Evolutionary conservation across 495 filamentous ascomycete genomes (phyloP).

Genomic region (Podospora fimiseda): DNA sequence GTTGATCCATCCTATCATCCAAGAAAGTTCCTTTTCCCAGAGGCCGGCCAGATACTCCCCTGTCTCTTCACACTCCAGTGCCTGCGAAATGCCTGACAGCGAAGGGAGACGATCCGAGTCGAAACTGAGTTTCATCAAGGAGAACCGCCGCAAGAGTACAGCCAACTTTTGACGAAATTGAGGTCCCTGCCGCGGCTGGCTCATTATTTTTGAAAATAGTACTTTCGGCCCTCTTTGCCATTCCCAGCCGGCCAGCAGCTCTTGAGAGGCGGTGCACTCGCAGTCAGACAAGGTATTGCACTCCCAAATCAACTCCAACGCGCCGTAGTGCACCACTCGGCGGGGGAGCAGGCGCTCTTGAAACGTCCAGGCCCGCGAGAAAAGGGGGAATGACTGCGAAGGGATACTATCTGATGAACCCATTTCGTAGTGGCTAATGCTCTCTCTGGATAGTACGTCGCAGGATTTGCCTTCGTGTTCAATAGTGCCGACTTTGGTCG

Average conservation of each 20-base stretch:
- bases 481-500: background rate
- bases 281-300: too few relatives aligned
- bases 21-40: background rate
- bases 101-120: background rate
- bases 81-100: background rate
- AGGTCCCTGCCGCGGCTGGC: too few relatives aligned
- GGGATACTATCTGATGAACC: background rate
- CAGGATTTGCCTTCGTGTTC: background rate
- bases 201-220: too few relatives aligned
- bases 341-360: too few relatives aligned
- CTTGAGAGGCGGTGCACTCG: too few relatives aligned
- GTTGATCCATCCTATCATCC: background rate
- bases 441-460: background rate
- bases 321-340: too few relatives aligned
- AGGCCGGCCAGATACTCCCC: background rate
- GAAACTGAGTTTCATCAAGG: background rate
- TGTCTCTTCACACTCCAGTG: background rate
- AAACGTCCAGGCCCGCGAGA: too few relatives aligned
- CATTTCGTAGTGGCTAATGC: background rate
- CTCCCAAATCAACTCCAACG: too few relatives aligned
- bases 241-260: too few relatives aligned
- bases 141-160: background rate
- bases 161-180: background rate
- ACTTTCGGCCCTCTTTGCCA: too few relatives aligned
- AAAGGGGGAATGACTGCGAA: too few relatives aligned